phyloP scores from a whole-genome alignment of 106 monocot genomes.

The Allium cepa region DNA sequence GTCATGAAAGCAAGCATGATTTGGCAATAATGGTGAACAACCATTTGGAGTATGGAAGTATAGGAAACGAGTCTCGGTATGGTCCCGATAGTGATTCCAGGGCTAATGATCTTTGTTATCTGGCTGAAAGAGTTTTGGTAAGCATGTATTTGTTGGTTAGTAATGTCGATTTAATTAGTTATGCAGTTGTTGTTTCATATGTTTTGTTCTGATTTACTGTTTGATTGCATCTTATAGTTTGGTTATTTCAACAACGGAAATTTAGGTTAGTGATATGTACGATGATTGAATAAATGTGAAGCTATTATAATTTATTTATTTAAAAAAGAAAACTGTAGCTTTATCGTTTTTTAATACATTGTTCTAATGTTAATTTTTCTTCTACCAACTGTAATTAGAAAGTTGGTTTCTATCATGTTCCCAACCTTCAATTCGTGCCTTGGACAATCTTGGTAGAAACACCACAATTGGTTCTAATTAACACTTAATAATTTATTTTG shows the following conservation, averaged over 20 bases:
- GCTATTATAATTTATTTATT: too few species aligned
- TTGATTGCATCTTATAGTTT: not conserved
- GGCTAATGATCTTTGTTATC: conserved; percentile 44
- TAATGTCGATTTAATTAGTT: not conserved
- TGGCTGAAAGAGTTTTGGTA: conserved; percentile 63
- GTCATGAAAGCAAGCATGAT: conserved; percentile 91
- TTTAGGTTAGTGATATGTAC: not conserved
- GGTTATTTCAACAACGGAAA: not conserved
- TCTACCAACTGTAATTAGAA: too few species aligned
- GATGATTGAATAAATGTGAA: too few species aligned
- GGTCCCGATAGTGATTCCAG: conserved; percentile 83
- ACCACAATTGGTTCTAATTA: too few species aligned
- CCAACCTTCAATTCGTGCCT: too few species aligned
- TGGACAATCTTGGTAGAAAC: too few species aligned
- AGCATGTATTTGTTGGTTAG: conserved; percentile 5
- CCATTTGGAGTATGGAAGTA: conserved; percentile 77
- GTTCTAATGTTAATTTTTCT: too few species aligned
- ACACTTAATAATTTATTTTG: too few species aligned
- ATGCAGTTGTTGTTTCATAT: too few species aligned
- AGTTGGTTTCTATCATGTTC: too few species aligned
- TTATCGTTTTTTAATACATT: too few species aligned
- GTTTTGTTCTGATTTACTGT: not conserved
- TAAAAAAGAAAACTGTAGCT: too few species aligned
- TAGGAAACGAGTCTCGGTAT: conserved; percentile 34
- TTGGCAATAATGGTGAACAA: conserved; percentile 84